Evolutionary conservation across 2,329 filamentous ascomycete species (phyloP).

Genomic region (Colletotrichum spaethianum): DNA sequence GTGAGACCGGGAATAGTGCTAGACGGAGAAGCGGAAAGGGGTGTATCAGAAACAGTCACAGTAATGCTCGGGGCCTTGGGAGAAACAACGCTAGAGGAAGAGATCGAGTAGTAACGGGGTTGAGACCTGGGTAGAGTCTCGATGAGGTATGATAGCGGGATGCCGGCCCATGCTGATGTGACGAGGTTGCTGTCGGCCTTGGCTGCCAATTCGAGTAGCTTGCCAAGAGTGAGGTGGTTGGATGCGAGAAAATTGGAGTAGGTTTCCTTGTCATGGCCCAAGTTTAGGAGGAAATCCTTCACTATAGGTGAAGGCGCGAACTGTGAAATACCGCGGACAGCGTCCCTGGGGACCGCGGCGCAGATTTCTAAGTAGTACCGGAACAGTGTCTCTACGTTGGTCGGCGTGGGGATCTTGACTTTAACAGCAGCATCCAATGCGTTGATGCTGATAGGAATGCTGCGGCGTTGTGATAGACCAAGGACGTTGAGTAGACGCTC

Average conservation of each 20-base stretch:
- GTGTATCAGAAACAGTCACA: conserved; percentile 36
- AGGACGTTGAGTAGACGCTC: conserved; percentile 49
- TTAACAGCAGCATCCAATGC: conserved; percentile 44
- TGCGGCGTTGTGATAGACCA: conserved; percentile 44
- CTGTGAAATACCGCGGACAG: conserved; percentile 20
- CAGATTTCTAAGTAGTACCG: conserved; percentile 62
- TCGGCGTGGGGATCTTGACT: conserved; percentile 54
- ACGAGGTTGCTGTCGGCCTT: conserved; percentile 27
- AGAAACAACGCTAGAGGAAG: conserved; percentile 62
- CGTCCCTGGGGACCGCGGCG: conserved; percentile 49
- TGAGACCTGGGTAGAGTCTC: conserved; percentile 70
- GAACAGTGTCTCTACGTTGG: conserved; percentile 56
- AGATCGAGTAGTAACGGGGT: conserved; percentile 74
- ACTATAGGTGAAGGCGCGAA: conserved; percentile 17
- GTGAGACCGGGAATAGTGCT: conserved; percentile 45
- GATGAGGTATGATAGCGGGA: conserved; percentile 66
- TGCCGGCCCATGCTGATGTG: conserved; percentile 40
- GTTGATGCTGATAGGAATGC: conserved; percentile 46
- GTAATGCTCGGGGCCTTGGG: conserved; percentile 31
- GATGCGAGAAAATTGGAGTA: conserved; percentile 43
- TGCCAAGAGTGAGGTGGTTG: conserved; percentile 47
- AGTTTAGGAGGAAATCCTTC: not conserved
- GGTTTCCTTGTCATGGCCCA: conserved; percentile 53
- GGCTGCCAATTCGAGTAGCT: conserved; percentile 43
- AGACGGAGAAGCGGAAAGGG: conserved; percentile 46